These are phyloP conservation scores for Cornus suecica DNA, from an alignment of 148 eudicot genomes.

Conservation along the genomic window DNA sequence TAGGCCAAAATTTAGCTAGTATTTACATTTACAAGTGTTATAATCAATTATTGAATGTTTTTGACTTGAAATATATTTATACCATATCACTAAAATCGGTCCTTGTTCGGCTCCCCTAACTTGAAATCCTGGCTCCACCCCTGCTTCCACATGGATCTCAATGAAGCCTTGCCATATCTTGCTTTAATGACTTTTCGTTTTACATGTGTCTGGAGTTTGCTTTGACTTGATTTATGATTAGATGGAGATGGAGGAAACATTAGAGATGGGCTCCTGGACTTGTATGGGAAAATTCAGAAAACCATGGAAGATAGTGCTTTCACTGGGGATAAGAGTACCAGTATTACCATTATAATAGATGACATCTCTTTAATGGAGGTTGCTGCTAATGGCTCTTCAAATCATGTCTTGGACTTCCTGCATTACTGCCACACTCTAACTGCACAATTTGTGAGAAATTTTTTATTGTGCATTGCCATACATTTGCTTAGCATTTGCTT, in stretches of 20 bases:
- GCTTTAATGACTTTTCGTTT: neutral
- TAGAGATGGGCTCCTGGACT: conserved; percentile 44
- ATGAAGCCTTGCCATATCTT: neutral
- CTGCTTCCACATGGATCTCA: too few relatives aligned
- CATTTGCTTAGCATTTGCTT: neutral
- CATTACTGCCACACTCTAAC: conserved; percentile 76
- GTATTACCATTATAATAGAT: conserved; percentile 59
- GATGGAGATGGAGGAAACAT: conserved; percentile 30
- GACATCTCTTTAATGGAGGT: conserved; percentile 88
- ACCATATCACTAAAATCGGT: too few relatives aligned
- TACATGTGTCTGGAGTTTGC: neutral
- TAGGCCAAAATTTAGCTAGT: too few relatives aligned
- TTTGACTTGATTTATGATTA: conserved; percentile 16
- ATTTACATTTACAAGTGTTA: too few relatives aligned
- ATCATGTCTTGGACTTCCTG: conserved; percentile 68
- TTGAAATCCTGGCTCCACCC: too few relatives aligned
- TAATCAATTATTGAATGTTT: too few relatives aligned
- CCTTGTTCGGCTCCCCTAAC: too few relatives aligned
- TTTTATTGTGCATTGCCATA: neutral
- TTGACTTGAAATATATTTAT: too few relatives aligned
- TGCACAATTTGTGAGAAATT: conserved; percentile 59
- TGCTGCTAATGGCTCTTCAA: conserved; percentile 74
- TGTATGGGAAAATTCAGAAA: conserved; percentile 71
- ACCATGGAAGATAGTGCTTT: conserved; percentile 49
- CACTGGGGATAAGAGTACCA: conserved; percentile 23